These are phyloP conservation scores for Nicotiana noctiflora DNA, from an alignment of 257 asterid species.

Conservation along the genomic window DNA sequence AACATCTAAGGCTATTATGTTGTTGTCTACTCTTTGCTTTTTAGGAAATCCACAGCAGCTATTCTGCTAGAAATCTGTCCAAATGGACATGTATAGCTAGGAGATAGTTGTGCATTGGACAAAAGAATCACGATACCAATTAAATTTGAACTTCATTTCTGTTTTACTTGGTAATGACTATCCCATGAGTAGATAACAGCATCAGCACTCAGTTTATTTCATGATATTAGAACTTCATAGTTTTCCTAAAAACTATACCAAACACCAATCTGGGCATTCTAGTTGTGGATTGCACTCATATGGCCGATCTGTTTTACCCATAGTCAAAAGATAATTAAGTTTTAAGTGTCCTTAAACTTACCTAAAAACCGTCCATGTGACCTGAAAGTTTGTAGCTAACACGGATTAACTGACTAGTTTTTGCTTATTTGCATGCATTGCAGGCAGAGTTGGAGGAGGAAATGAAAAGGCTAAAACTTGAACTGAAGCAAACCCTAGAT, in stretches of 20 bases:
- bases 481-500: constrained; percentile 52
- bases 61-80: neutral
- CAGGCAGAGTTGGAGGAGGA: constrained; percentile 66
- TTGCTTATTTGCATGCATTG: neutral
- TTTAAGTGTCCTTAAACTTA: neutral
- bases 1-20: neutral
- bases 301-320: neutral
- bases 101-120: constrained; percentile 4
- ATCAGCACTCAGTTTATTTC: neutral
- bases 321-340: neutral
- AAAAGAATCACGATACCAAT: neutral
- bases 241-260: neutral
- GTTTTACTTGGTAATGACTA: neutral
- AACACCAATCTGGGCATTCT: neutral
- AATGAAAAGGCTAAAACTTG: constrained; percentile 53
- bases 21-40: neutral
- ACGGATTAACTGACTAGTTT: neutral
- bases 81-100: neutral
- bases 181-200: neutral
- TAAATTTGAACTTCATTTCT: neutral
- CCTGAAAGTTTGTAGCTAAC: neutral
- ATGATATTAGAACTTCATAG: neutral
- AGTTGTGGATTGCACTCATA: neutral
- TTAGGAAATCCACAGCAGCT: neutral
- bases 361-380: neutral